A percentile compares a stretch with the other conserved stretches of the same genome.
Conservation (phyloP, 495 filamentous ascomycete genomes). For the Penicilliopsis zonata region DNA sequence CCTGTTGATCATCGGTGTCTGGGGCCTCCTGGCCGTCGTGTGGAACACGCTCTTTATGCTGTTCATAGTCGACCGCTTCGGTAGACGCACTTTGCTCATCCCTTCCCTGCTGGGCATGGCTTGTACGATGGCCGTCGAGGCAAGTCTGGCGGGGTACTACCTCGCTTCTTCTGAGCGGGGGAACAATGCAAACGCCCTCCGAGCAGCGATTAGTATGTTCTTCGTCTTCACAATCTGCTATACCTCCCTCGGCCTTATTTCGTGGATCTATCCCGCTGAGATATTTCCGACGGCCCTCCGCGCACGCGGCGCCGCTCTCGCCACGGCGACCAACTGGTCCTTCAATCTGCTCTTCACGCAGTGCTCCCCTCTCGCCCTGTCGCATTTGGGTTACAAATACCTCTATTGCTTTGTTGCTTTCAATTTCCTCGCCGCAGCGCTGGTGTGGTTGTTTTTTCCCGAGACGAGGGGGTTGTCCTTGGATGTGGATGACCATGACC, state of each 20-base stretch:
- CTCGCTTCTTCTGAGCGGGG: conserved; percentile 10
- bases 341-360: conserved; percentile 44
- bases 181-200: conserved; percentile 29
- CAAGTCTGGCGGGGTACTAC: conserved; percentile 25
- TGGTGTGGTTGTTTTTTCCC: conserved; percentile 37
- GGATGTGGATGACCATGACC: conserved; percentile 40
- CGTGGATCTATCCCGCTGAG: conserved; percentile 45
- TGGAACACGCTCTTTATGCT: conserved; percentile 39
- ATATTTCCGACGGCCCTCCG: conserved; percentile 45
- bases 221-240: conserved; percentile 46
- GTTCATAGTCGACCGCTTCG: conserved; percentile 40
- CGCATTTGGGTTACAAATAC: conserved; percentile 33
- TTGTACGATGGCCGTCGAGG: conserved; percentile 37
- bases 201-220: conserved; percentile 44
- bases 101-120: conserved; percentile 39
- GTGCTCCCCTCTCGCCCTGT: conserved; percentile 40
- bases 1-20: conserved; percentile 41
- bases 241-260: conserved; percentile 39
- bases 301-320: conserved; percentile 37
- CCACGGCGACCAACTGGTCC: conserved; percentile 42
- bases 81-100: conserved; percentile 39
- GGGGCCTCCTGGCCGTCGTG: conserved; percentile 36
- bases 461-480: conserved; percentile 41
- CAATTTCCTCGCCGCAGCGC: conserved; percentile 30
- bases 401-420: conserved; percentile 43